These are phyloP conservation scores for Colletotrichum lindemuthianum DNA, from an alignment of 2,329 filamentous ascomycete genomes.

Conservation along the genomic window DNA sequence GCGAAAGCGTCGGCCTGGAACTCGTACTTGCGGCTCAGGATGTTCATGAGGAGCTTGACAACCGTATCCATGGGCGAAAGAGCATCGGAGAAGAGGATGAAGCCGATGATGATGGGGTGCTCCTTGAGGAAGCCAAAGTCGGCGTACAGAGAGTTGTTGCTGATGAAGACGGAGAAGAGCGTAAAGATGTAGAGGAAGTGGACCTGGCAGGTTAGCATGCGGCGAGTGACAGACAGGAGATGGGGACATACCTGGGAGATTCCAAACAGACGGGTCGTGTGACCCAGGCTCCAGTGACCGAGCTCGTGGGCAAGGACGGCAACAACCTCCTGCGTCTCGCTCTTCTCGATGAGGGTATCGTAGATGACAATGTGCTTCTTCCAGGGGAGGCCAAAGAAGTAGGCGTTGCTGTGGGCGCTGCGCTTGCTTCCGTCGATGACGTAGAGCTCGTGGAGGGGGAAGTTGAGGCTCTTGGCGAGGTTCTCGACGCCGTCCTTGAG, in stretches of 20 bases:
- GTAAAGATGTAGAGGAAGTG: slow-evolving; percentile 98
- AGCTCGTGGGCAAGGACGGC: slow-evolving; percentile 96
- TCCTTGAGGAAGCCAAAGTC: slow-evolving; percentile 88
- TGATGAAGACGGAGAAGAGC: slow-evolving; percentile 96
- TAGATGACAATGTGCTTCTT: slow-evolving; percentile 99
- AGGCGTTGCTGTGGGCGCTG: slow-evolving; percentile 88
- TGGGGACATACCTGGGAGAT: slow-evolving; percentile 76
- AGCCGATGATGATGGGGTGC: slow-evolving; percentile 94
- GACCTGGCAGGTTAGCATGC: slow-evolving; percentile 60
- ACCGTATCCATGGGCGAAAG: slow-evolving; percentile 93
- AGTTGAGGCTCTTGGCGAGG: slow-evolving; percentile 84
- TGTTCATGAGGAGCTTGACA: slow-evolving; percentile 95
- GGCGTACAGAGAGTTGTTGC: slow-evolving; percentile 90
- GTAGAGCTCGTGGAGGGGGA: slow-evolving; percentile 91
- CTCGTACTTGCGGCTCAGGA: slow-evolving; percentile 93
- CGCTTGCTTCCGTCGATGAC: slow-evolving; percentile 94
- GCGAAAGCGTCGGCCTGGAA: slow-evolving; percentile 97
- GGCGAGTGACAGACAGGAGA: background rate
- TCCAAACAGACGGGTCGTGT: slow-evolving; percentile 90
- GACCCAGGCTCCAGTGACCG: slow-evolving; percentile 95
- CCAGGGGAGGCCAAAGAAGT: slow-evolving; percentile 98
- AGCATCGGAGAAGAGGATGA: slow-evolving; percentile 97
- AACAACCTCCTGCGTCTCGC: slow-evolving; percentile 88
- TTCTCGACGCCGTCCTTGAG: slow-evolving; percentile 90
- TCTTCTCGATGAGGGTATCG: slow-evolving; percentile 97